These are phyloP conservation scores for Sesbania bispinosa DNA, from an alignment of 306 rosid genomes.

Conservation along the genomic window DNA sequence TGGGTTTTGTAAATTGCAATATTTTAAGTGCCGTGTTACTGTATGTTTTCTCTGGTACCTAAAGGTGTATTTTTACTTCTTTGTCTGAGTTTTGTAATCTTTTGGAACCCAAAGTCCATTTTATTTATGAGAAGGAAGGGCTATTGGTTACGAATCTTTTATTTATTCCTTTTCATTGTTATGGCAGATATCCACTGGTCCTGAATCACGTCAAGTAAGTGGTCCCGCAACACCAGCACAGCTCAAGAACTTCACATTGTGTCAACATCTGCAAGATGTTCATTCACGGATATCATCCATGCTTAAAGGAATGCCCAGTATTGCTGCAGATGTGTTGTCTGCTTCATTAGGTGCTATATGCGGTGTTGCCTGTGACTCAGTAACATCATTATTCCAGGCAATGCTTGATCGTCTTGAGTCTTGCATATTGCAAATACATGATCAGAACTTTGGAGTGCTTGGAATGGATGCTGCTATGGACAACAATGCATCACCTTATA, in stretches of 20 bases:
- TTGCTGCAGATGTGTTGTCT: constrained; percentile 90
- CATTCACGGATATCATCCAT: constrained; percentile 68
- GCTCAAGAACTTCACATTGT: constrained; percentile 79
- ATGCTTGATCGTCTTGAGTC: constrained; percentile 97
- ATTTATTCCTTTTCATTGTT: constrained; percentile 17
- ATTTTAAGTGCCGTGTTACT: neutral
- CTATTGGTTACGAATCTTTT: constrained; percentile 12
- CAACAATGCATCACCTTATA: constrained; percentile 91
- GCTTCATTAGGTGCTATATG: constrained; percentile 84
- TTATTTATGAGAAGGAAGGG: neutral
- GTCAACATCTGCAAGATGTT: constrained; percentile 93
- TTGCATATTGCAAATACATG: constrained; percentile 90
- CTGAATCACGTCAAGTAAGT: constrained; percentile 90
- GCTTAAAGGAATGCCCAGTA: constrained; percentile 69
- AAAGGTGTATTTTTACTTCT: neutral
- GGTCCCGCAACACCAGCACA: constrained; percentile 94
- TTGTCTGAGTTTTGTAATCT: neutral
- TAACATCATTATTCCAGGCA: constrained; percentile 86
- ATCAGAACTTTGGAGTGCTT: constrained; percentile 75
- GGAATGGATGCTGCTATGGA: constrained; percentile 97
- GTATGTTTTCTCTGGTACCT: neutral
- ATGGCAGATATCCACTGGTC: constrained; percentile 92
- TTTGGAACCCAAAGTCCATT: constrained; percentile 3
- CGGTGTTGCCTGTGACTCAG: constrained; percentile 94
- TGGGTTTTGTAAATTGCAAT: constrained; percentile 11